phyloP scores from a whole-genome alignment of 805 yeast genomes.

The Kodamaea sagamina region DNA sequence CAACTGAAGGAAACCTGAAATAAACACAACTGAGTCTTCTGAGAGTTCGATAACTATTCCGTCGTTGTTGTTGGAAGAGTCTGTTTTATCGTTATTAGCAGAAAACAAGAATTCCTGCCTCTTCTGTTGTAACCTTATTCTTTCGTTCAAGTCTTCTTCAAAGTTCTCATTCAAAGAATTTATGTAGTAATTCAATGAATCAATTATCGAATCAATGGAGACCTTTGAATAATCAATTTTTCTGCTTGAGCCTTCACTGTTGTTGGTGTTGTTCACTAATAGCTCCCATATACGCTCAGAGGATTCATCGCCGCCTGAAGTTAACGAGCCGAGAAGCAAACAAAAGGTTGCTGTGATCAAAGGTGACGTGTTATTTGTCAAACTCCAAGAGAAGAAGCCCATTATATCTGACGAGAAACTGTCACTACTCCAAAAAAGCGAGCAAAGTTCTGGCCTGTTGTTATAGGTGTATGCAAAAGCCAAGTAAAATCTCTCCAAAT shows the following conservation, averaged over 20 bases:
- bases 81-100: constrained; percentile 15
- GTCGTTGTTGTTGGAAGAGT: constrained; percentile 33
- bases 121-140: constrained; percentile 33
- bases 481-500: constrained; percentile 83
- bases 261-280: constrained; percentile 31
- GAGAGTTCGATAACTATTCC: constrained; percentile 55
- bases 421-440: constrained; percentile 59
- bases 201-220: constrained; percentile 58
- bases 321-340: constrained; percentile 72
- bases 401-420: constrained; percentile 51
- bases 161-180: constrained; percentile 44
- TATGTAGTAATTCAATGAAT: constrained; percentile 55
- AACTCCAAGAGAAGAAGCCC: constrained; percentile 89
- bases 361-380: constrained; percentile 72
- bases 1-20: constrained; percentile 73
- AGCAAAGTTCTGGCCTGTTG: constrained; percentile 57
- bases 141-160: constrained; percentile 34
- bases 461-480: constrained; percentile 70
- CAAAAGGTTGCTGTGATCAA: constrained; percentile 81
- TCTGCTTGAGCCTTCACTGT: constrained; percentile 21
- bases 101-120: constrained; percentile 36
- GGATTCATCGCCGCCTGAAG: constrained; percentile 60
- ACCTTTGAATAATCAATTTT: constrained; percentile 45
- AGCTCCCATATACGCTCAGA: constrained; percentile 42
- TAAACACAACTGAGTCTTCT: constrained; percentile 75